Conservation (phyloP, 768 basidiomycete species). For the Termitomyces sp. region DNA sequence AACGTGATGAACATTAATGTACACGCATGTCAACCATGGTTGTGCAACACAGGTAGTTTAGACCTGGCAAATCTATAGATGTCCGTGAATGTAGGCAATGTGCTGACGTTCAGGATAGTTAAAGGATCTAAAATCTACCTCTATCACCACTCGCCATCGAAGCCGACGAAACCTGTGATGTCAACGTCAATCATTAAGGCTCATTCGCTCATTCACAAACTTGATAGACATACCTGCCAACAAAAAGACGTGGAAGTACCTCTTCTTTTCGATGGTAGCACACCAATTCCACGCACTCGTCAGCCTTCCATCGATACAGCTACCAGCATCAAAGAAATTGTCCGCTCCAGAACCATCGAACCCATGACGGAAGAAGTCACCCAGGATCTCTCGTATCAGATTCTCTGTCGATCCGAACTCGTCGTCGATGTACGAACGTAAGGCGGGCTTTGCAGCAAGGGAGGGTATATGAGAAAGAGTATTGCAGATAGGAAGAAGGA, state of each 20-base stretch:
- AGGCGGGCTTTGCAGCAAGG: slow-evolving; percentile 61
- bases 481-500: slow-evolving; percentile 82
- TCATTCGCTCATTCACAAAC: neutral
- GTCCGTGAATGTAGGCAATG: neutral
- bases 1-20: neutral
- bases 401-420: slow-evolving; percentile 78
- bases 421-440: slow-evolving; percentile 71
- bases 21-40: neutral
- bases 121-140: neutral
- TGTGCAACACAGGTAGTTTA: neutral
- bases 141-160: slow-evolving; percentile 77
- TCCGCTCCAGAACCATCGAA: slow-evolving; percentile 91
- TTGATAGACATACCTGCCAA: slow-evolving; percentile 52
- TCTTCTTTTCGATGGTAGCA: slow-evolving; percentile 78
- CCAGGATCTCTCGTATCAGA: slow-evolving; percentile 62
- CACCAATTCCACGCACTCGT: slow-evolving; percentile 96
- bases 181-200: neutral
- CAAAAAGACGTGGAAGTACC: slow-evolving; percentile 75
- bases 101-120: neutral
- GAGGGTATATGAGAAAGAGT: slow-evolving; percentile 66
- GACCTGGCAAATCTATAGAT: neutral
- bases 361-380: slow-evolving; percentile 83
- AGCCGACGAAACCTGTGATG: slow-evolving; percentile 66
- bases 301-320: slow-evolving; percentile 76
- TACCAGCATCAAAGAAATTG: slow-evolving; percentile 86